phyloP scores from a whole-genome alignment of 768 basidiomycete genomes.

The Suillus plorans region DNA sequence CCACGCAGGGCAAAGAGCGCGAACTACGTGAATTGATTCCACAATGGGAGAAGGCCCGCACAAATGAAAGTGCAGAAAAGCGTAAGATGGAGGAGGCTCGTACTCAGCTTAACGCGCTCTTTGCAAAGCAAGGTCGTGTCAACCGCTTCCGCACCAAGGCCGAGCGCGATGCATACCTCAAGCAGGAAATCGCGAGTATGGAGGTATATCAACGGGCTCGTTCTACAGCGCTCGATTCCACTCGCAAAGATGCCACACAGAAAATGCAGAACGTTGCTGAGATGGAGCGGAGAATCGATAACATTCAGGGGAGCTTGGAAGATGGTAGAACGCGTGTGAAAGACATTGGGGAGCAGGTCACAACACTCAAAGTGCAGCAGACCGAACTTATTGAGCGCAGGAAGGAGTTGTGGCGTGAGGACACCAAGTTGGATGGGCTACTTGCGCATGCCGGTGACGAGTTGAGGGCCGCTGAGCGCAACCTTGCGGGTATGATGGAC shows the following conservation, averaged over 20 bases:
- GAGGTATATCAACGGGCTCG: constrained; percentile 60
- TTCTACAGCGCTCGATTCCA: constrained; percentile 50
- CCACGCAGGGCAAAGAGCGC: constrained; percentile 61
- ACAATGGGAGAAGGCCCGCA: constrained; percentile 62
- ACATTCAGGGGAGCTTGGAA: constrained; percentile 58
- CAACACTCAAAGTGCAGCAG: constrained; percentile 63
- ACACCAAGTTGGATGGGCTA: constrained; percentile 80
- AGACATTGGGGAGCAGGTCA: constrained; percentile 61
- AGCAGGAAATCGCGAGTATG: constrained; percentile 74
- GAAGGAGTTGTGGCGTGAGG: constrained; percentile 95
- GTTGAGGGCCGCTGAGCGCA: constrained; percentile 75
- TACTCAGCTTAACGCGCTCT: constrained; percentile 70
- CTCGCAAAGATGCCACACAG: constrained; percentile 49
- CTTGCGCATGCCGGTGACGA: constrained; percentile 79
- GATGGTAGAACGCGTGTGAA: constrained; percentile 59
- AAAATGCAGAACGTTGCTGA: constrained; percentile 50
- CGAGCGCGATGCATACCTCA: constrained; percentile 82
- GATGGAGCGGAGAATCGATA: constrained; percentile 58
- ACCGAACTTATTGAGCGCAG: constrained; percentile 72
- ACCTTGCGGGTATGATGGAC: constrained; percentile 91
- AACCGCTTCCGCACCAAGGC: constrained; percentile 80
- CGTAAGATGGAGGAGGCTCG: constrained; percentile 73
- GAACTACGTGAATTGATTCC: constrained; percentile 66
- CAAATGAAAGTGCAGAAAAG: constrained; percentile 52
- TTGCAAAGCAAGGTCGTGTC: constrained; percentile 87